A percentile compares a stretch with the other conserved stretches of the same genome.
phyloP scores from a whole-genome alignment of 2,329 filamentous ascomycete species.

The Trichoderma hamatum region DNA sequence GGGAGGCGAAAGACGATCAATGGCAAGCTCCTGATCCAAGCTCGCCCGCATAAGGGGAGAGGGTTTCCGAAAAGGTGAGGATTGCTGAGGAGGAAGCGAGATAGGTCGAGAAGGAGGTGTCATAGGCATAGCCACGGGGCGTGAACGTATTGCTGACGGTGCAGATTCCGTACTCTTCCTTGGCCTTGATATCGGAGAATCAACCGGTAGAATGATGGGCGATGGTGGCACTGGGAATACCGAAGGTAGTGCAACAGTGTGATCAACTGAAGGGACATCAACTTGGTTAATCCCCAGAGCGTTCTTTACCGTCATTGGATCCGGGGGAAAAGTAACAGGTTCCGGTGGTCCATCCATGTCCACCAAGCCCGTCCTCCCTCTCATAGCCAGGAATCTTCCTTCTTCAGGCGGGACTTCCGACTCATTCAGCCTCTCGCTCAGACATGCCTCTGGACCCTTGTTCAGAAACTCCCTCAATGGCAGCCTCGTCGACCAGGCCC shows the following conservation, averaged over 20 bases:
- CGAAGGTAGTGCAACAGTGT: background rate
- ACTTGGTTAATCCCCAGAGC: slow-evolving; percentile 40
- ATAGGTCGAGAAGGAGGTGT: slow-evolving; percentile 35
- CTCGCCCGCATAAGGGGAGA: slow-evolving; percentile 42
- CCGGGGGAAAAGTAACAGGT: slow-evolving; percentile 22
- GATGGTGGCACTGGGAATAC: slow-evolving; percentile 36
- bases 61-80: slow-evolving; percentile 37
- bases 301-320: slow-evolving; percentile 34
- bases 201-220: slow-evolving; percentile 39
- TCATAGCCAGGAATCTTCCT: slow-evolving; percentile 35
- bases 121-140: slow-evolving; percentile 25
- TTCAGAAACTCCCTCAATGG: slow-evolving; percentile 57
- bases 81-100: slow-evolving; percentile 37
- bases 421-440: slow-evolving; percentile 55
- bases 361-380: slow-evolving; percentile 36
- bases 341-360: slow-evolving; percentile 26
- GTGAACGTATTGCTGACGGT: slow-evolving; percentile 27
- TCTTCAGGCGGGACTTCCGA: slow-evolving; percentile 40
- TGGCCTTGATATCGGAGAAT: slow-evolving; percentile 28
- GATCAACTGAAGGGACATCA: background rate
- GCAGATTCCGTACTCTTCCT: slow-evolving; percentile 36
- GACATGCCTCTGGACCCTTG: slow-evolving; percentile 58
- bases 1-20: slow-evolving; percentile 44
- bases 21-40: slow-evolving; percentile 44
- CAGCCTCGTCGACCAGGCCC: slow-evolving; percentile 56